Conservation (phyloP, 78 protist species). For the Protostelium mycophagum region DNA sequence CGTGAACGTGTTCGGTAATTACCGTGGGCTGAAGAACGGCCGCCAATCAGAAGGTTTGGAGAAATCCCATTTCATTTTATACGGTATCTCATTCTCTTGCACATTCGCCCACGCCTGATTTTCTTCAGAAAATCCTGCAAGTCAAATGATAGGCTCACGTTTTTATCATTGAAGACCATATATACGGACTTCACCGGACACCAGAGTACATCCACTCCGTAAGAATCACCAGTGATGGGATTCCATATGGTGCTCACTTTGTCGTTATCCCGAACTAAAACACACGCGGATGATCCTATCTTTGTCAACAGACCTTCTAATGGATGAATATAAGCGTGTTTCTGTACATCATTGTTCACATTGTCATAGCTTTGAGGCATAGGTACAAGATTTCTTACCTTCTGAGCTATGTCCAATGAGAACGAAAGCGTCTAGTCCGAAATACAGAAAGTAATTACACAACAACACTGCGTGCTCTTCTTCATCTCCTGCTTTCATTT, state of each 20-base stretch:
- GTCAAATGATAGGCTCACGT: not conserved
- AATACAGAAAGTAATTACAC: constrained; percentile 9
- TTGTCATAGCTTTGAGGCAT: too few relatives aligned
- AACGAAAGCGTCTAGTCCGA: constrained; percentile 9
- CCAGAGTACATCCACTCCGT: not conserved
- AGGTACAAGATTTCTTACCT: too few relatives aligned
- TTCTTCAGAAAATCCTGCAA: not conserved
- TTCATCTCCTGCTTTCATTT: constrained; percentile 17
- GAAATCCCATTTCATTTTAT: constrained; percentile 1
- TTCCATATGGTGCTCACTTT: not conserved
- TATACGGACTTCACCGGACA: not conserved
- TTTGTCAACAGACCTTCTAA: not conserved
- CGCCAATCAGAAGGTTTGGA: not conserved
- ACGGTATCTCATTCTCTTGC: not conserved
- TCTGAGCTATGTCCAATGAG: constrained; percentile 4
- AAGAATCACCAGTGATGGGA: not conserved
- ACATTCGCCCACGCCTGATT: constrained; percentile 11
- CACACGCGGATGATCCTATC: not conserved
- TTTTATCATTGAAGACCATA: not conserved
- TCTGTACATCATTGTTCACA: too few relatives aligned
- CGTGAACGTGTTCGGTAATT: too few relatives aligned
- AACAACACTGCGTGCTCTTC: constrained; percentile 51
- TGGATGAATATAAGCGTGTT: too few relatives aligned
- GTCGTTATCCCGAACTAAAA: not conserved
- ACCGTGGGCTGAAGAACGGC: not conserved